Conservation (phyloP, 2,329 filamentous ascomycete genomes). For the Triangularia verruculosa region DNA sequence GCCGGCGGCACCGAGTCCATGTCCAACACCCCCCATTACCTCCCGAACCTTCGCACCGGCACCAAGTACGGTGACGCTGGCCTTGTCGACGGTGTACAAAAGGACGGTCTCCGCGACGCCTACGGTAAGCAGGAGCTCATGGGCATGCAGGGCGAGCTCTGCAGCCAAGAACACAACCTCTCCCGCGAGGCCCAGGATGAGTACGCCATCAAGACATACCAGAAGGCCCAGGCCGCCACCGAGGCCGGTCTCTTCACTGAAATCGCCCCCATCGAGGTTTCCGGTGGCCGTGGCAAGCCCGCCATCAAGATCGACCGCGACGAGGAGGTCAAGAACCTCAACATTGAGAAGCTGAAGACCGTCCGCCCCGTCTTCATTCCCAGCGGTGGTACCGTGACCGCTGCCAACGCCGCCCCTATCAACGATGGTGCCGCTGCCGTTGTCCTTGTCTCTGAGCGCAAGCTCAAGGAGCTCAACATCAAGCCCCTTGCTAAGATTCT, state of each 20-base stretch:
- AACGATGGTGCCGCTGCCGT: slow-evolving; percentile 93
- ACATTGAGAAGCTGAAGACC: slow-evolving; percentile 75
- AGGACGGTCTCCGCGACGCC: slow-evolving; percentile 91
- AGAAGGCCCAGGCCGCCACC: slow-evolving; percentile 85
- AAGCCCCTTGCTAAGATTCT: slow-evolving; percentile 95
- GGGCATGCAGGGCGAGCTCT: slow-evolving; percentile 91
- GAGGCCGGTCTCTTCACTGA: slow-evolving; percentile 81
- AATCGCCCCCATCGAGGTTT: slow-evolving; percentile 86
- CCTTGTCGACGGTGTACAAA: slow-evolving; percentile 86
- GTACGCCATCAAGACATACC: slow-evolving; percentile 92
- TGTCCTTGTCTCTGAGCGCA: slow-evolving; percentile 89
- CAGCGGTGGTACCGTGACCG: slow-evolving; percentile 83
- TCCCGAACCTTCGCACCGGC: slow-evolving; percentile 79
- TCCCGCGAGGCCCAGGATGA: slow-evolving; percentile 85
- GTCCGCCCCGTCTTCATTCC: slow-evolving; percentile 83
- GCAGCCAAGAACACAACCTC: slow-evolving; percentile 78
- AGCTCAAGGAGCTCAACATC: slow-evolving; percentile 85
- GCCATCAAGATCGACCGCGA: slow-evolving; percentile 75
- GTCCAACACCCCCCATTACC: slow-evolving; percentile 97
- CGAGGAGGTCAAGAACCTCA: slow-evolving; percentile 94
- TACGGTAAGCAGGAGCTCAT: slow-evolving; percentile 94
- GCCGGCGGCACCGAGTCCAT: slow-evolving; percentile 97
- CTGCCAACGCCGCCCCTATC: slow-evolving; percentile 92
- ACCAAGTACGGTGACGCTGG: slow-evolving; percentile 92
- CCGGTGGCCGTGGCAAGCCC: slow-evolving; percentile 87